Base-by-base conservation (phyloP, 2,329 filamentous ascomycete genomes). In the Sporothrix inflata region DNA sequence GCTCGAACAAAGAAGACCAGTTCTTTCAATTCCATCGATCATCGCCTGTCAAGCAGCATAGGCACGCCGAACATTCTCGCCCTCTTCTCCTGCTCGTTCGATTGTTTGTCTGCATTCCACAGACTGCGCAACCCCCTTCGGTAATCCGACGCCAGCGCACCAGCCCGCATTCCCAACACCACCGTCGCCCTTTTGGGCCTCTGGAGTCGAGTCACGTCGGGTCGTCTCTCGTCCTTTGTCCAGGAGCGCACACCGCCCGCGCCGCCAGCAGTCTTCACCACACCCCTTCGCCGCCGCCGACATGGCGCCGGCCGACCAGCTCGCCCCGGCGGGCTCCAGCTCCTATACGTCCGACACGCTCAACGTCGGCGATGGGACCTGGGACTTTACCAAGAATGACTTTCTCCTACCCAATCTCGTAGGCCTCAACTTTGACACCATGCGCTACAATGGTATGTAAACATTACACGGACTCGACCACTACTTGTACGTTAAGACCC, bases 281-380 rank as follows among this genome's bases (percentile, higher is more conserved):
- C n/a, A n/a, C 47, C 49, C 7, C 34, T 55, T 68, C 71, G 71
- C 73, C 80, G 81, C 78, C 83, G 85, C 85, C 85, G 80, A 79
- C 79, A 90, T 90, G 88, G 87, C 87, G 84, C 85, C 87, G 83
- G 82, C 85, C 79, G 84, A 87, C 78, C 82, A 83, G 77, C 85
- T 92, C 78, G 91, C 91, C 75, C 86, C 91, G 75, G 87, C 92
- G 67, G 92, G 92, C 78, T 89, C 89, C 81, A 91, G 89, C 79
- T 88, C 86, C 75, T 95, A 95, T 82, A 85, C 87, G 76, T 94
- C 91, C 69, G 85, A 90, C 78, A 92, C 90, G n/a, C 85, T 94
- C 85, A 86, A 84, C 71, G 92, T 95, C 19, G 92, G 92, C 74
- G 93, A 95, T 79, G 93, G 93, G 27, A 95, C 93, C 45, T 96